These are phyloP conservation scores for Aspergillus sp. DNA, from an alignment of 2,329 filamentous ascomycete species.

Conservation along the genomic window DNA sequence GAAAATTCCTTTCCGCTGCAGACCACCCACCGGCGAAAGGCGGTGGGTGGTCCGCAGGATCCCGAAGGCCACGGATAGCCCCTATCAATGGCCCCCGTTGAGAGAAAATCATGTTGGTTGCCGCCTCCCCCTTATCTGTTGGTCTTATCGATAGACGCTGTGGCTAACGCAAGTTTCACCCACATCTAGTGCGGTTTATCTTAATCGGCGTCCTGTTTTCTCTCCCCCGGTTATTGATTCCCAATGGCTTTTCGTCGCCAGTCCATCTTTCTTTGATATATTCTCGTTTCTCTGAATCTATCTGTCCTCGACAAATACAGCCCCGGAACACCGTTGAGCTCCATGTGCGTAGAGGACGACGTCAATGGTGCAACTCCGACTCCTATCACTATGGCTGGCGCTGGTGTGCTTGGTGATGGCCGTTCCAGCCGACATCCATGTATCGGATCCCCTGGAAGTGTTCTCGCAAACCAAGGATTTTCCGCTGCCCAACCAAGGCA, in stretches of 20 bases:
- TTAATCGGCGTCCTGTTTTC: too few species aligned
- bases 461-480: constrained; percentile 27
- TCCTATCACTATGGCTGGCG: constrained; percentile 1
- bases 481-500: constrained; percentile 29
- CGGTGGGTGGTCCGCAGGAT: too few species aligned
- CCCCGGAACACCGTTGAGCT: not conserved
- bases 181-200: too few species aligned
- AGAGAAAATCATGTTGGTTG: too few species aligned
- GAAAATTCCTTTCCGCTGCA: too few species aligned
- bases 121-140: not conserved
- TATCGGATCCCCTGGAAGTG: constrained; percentile 8
- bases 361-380: not conserved
- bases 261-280: too few species aligned
- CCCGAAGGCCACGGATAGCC: too few species aligned
- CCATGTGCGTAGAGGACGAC: not conserved
- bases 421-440: constrained; percentile 1
- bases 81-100: not conserved
- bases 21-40: too few species aligned
- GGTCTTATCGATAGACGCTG: too few species aligned
- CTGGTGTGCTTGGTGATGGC: constrained; percentile 16
- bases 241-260: not conserved
- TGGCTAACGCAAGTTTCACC: too few species aligned
- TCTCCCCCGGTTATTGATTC: too few species aligned
- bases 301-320: not conserved
- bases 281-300: too few species aligned